Base-by-base conservation (phyloP, 1,284 basidiomycete species). In the Trametes versicolor region DNA sequence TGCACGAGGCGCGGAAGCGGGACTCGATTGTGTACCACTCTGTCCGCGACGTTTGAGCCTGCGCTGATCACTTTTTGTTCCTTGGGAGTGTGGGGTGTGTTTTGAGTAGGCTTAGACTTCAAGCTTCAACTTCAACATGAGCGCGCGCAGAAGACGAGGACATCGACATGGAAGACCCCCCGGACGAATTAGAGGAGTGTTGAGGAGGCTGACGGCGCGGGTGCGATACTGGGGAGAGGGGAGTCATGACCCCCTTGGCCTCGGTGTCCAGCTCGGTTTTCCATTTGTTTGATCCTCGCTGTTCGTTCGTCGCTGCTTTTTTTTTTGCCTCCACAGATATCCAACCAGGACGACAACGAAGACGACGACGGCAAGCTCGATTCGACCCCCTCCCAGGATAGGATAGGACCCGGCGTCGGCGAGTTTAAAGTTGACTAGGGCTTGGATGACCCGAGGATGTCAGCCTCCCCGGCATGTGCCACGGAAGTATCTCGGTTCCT, bases 11-110 rank as follows among this genome's bases (percentile, higher is more conserved):
- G 19, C 50, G n/a, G 29, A 34, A 51, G 29, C 50, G 50, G 19
- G 50, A 15, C 6, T 51, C 50, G 17, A 51, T 51, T 32, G 50
- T 51, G 19, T 49, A 49, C 48, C 48, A 49, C 29, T 51, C 50
- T 13, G 50, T 51, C 5, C 50, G 19, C 19, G 25, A n/a, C 29
- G 10, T 36, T 12, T 51, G 19, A 36, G 29, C 47, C 8, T 27
- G 29, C 32, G 27, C 21, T 50, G 10, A 32, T 29, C 27, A 7
- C 17, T 13, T 32, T 50, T 27, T 29, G 7, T 32, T 19, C 27
- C 17, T 19, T 29, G 12, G 29, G 17, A 27, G 21, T 32, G 9
- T 32, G 25, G 13, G 3, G 48, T n/a, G 27, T 32, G 49, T 17
- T 50, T 15, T 32, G 12, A 10, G 13, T 39, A 39, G 37, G 12